These are phyloP conservation scores for Podaxis rugospora DNA, from an alignment of 768 basidiomycete species.

Conservation along the genomic window DNA sequence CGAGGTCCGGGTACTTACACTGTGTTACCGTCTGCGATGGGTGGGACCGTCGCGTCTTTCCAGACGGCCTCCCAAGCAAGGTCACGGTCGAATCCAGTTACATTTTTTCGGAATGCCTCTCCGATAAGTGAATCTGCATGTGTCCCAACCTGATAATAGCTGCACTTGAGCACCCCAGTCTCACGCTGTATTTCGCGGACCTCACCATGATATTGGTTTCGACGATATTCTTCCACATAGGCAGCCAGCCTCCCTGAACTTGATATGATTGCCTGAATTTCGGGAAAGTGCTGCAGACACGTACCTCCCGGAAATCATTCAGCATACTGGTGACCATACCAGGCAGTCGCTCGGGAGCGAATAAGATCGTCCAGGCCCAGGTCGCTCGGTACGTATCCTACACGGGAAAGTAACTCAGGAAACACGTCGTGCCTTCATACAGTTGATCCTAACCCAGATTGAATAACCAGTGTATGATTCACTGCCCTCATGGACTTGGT, in stretches of 20 bases:
- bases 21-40: conserved; percentile 46
- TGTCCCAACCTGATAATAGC: conserved; percentile 53
- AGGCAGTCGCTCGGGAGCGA: conserved; percentile 71
- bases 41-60: conserved; percentile 67
- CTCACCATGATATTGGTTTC: conserved; percentile 76
- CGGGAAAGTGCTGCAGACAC: not conserved
- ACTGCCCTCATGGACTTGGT: conserved; percentile 51
- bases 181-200: not conserved
- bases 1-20: conserved; percentile 63
- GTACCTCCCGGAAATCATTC: conserved; percentile 59
- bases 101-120: conserved; percentile 62
- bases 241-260: conserved; percentile 67
- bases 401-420: not conserved
- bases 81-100: conserved; percentile 57
- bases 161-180: conserved; percentile 21
- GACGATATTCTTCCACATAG: conserved; percentile 88
- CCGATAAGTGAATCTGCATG: conserved; percentile 76
- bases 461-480: conserved; percentile 76
- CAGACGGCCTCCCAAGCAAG: conserved; percentile 69
- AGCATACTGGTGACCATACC: conserved; percentile 79
- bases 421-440: not conserved
- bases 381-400: conserved; percentile 72
- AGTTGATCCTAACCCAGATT: conserved; percentile 51
- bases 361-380: conserved; percentile 74
- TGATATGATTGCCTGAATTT: not conserved